Evolutionary conservation across 352 stramenopile species (phyloP).

Genomic region (Globisporangium orthogonon): DNA sequence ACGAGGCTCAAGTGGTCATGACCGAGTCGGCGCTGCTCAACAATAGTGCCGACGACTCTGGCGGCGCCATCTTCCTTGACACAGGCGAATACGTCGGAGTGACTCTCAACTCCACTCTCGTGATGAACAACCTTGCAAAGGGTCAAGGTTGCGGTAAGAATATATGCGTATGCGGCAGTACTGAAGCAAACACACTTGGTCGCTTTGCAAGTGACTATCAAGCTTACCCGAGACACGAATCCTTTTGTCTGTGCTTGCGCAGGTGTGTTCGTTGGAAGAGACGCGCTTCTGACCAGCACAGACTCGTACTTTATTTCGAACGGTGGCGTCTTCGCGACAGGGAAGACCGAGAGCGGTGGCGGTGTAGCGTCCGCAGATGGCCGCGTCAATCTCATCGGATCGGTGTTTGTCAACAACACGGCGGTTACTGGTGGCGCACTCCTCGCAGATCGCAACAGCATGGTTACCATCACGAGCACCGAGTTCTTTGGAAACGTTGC

Average conservation of each 20-base stretch:
- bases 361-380: slow-evolving; percentile 40
- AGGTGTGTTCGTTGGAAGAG: slow-evolving; percentile 50
- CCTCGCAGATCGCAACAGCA: slow-evolving; percentile 28
- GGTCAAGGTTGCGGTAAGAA: slow-evolving; percentile 38
- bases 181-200: not conserved
- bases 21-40: slow-evolving; percentile 21
- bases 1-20: slow-evolving; percentile 16
- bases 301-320: slow-evolving; percentile 29
- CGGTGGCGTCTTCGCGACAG: slow-evolving; percentile 31
- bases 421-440: slow-evolving; percentile 38
- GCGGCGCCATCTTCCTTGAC: slow-evolving; percentile 48
- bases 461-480: slow-evolving; percentile 13
- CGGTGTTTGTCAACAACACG: slow-evolving; percentile 40
- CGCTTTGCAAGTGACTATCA: not conserved
- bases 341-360: slow-evolving; percentile 53
- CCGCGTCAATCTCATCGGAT: slow-evolving; percentile 20
- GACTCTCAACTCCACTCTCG: slow-evolving; percentile 17
- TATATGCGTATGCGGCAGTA: not conserved
- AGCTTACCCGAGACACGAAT: not conserved
- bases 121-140: slow-evolving; percentile 35
- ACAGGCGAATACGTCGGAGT: slow-evolving; percentile 34
- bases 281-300: slow-evolving; percentile 20
- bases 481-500: slow-evolving; percentile 39
- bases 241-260: not conserved
- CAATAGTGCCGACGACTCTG: slow-evolving; percentile 54